A percentile compares a stretch with the other conserved stretches of the same genome.
Conservation (phyloP, 148 eudicot species). For the Amaranthus hypochondriacus region DNA sequence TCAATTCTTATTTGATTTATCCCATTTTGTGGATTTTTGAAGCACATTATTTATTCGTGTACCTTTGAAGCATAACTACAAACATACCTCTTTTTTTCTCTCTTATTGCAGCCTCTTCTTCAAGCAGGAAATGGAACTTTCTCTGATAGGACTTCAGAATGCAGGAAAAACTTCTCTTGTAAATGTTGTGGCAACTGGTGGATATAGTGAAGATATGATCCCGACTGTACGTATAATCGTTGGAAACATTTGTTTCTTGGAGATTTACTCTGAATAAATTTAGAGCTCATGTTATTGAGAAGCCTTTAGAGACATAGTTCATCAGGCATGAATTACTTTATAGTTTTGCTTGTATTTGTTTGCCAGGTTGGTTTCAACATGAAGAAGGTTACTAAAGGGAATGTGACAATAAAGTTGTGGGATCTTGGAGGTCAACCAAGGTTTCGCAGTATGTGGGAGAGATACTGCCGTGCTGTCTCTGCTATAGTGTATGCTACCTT, state of each 20-base stretch:
- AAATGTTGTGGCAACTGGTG: conserved; percentile 96
- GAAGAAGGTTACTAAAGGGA: conserved; percentile 96
- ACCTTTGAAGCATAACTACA: not conserved
- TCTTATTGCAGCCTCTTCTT: conserved; percentile 79
- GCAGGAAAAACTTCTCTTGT: conserved; percentile 99
- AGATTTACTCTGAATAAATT: not conserved
- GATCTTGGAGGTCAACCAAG: conserved; percentile 99
- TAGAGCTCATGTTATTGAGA: not conserved
- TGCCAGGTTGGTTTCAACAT: conserved; percentile 93
- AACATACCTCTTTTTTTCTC: conserved; percentile 7
- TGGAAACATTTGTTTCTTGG: not conserved
- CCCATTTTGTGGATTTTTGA: not conserved
- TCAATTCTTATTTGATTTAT: no score
- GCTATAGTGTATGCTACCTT: conserved; percentile 81
- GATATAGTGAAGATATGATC: conserved; percentile 97
- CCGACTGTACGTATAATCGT: conserved; percentile 68
- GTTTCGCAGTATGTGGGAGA: conserved; percentile 99
- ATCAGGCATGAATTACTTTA: not conserved
- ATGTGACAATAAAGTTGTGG: conserved; percentile 97
- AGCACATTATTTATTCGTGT: no score
- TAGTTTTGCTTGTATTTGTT: not conserved
- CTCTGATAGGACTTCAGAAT: conserved; percentile 93
- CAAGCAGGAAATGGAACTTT: conserved; percentile 99
- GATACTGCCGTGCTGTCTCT: conserved; percentile 99
- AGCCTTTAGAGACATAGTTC: not conserved